Evolutionary conservation across 2,329 filamentous ascomycete species (phyloP).

Genomic region (Colletotrichum sp.): DNA sequence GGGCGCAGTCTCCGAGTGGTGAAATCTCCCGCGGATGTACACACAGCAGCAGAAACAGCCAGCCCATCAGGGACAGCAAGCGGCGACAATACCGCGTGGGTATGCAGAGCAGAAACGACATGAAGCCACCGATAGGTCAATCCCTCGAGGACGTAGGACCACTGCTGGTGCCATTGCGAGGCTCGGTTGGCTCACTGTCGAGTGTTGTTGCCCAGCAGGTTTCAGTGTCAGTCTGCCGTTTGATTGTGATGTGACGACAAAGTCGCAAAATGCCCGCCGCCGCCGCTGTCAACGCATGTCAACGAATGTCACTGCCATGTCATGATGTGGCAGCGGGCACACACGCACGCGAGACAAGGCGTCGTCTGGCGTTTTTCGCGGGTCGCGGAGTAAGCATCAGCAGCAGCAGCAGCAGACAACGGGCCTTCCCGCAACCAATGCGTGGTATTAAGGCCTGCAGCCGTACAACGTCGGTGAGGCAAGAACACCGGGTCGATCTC

Average conservation of each 20-base stretch:
- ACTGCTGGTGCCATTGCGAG: neutral
- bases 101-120: neutral
- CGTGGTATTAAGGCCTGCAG: neutral
- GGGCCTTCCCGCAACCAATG: conserved; percentile 10
- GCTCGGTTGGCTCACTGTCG: neutral
- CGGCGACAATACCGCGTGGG: neutral
- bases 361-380: neutral
- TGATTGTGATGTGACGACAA: conserved; percentile 2
- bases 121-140: neutral
- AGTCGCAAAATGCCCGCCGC: neutral
- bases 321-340: neutral
- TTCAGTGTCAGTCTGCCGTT: neutral
- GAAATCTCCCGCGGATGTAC: neutral
- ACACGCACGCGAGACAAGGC: neutral
- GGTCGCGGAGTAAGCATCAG: neutral
- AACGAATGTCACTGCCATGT: neutral
- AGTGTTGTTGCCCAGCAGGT: neutral
- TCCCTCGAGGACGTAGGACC: neutral
- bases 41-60: neutral
- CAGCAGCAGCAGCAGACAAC: neutral
- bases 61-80: neutral
- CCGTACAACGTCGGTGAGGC: neutral
- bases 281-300: neutral
- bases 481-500: neutral
- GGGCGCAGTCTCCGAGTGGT: neutral